Base-by-base conservation (phyloP, 495 filamentous ascomycete species). In the Aspergillus bridgeri region DNA sequence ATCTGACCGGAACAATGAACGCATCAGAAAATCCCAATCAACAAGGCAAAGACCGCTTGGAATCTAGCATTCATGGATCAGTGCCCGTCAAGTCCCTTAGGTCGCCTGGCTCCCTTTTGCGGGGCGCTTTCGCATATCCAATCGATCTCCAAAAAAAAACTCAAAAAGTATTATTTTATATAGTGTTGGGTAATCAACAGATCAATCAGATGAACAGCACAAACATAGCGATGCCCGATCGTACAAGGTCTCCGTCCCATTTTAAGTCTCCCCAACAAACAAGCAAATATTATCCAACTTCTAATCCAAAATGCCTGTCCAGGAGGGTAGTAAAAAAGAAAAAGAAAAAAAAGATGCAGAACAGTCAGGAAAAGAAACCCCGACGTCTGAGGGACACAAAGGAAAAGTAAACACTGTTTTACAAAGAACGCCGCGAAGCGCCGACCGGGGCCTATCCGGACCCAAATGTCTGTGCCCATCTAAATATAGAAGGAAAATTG, bases 341-440 rank as follows among this genome's bases (percentile, higher is more conserved):
- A 23, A 38, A 54, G 21, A 60, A 38, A 24, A 49, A 46, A 19
- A 13, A 61, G 60, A 72, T 63, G 48, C 64, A 56, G 54, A 66
- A 52, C 25, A 38, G 38, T n/a, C n/a, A 55, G 54, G 48, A 20
- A 43, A 42, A 33, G 43, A 24, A 33, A 11, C 13, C 2, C 29
- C 29, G 13, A 33, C 29, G 29, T 33, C 13, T 11, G 29, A 33
- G 8, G 29, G 29, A 7, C 29, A 11, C 29, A 52, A 53, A 25
- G 50, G 50, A 48, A 60, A 56, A 49, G 50, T 42, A 8, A 57
- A 47, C 51, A 47, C 53, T 70, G 67, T 67, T 74, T 63, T 69
- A 72, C 65, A 65, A 48, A 60, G 47, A 74, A 76, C 71, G 70
- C 71, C 70, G 63, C 54, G 59, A 58, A 67, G 63, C 61, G 63